These are phyloP conservation scores for Xylaria sp. DNA, from an alignment of 2,329 filamentous ascomycete genomes.

Conservation along the genomic window DNA sequence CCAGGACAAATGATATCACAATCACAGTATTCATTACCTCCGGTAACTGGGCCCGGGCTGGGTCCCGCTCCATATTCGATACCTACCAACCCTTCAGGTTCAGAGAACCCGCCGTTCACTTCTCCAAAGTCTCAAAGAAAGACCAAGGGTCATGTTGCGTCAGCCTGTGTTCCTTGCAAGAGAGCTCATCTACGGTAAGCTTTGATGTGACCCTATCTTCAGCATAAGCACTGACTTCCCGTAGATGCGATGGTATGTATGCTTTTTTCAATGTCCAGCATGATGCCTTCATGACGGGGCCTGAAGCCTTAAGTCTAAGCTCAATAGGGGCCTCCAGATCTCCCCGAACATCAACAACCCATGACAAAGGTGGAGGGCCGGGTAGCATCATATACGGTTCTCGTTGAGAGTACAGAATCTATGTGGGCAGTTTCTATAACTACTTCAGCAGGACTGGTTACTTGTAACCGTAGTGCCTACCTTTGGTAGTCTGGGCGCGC, in stretches of 20 bases:
- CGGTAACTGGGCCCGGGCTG: conserved; percentile 48
- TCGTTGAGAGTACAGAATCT: conserved; percentile 17
- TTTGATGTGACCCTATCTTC: conserved; percentile 29
- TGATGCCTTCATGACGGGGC: not conserved
- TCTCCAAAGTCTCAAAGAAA: conserved; percentile 72
- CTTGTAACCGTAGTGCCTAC: not conserved
- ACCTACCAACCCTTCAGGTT: conserved; percentile 50
- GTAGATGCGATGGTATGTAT: conserved; percentile 72
- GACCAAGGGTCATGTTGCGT: conserved; percentile 84
- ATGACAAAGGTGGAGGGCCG: not conserved
- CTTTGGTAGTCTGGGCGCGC: not conserved
- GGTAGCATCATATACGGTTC: conserved; percentile 7
- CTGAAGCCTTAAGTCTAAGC: not conserved
- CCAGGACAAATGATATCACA: conserved; percentile 49
- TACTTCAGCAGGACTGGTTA: not conserved
- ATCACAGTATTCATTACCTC: conserved; percentile 51
- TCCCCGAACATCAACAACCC: not conserved
- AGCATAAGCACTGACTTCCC: conserved; percentile 48
- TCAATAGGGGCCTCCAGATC: not conserved
- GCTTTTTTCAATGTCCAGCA: conserved; percentile 28
- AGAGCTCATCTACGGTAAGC: conserved; percentile 78
- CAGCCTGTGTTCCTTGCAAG: conserved; percentile 87
- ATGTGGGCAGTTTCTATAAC: conserved; percentile 16
- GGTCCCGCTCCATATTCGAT: conserved; percentile 45
- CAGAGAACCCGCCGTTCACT: conserved; percentile 60